Evolutionary conservation across 2,329 filamentous ascomycete genomes (phyloP).

Genomic region (Botrytis tulipae): DNA sequence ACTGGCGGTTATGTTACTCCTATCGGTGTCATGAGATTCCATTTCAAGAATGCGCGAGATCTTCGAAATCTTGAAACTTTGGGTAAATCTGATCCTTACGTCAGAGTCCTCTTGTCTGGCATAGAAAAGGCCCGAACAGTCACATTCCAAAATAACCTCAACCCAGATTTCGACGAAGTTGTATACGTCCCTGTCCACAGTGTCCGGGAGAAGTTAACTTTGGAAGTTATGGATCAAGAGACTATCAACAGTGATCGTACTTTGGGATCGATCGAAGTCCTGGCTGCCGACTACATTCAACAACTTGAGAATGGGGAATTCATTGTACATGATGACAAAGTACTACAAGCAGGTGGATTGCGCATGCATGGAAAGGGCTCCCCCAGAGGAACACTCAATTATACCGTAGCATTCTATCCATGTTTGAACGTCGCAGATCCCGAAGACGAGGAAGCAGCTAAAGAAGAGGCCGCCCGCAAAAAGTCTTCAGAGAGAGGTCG

Average conservation of each 20-base stretch:
- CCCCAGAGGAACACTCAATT: slow-evolving; percentile 77
- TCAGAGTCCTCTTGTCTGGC: slow-evolving; percentile 81
- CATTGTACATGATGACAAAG: slow-evolving; percentile 73
- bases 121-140: slow-evolving; percentile 90
- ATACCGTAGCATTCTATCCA: slow-evolving; percentile 86
- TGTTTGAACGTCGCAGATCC: slow-evolving; percentile 85
- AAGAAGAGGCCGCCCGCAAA: slow-evolving; percentile 48
- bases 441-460: slow-evolving; percentile 82
- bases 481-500: slow-evolving; percentile 31
- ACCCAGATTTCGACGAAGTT: slow-evolving; percentile 94
- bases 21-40: slow-evolving; percentile 91
- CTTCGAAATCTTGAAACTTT: slow-evolving; percentile 91
- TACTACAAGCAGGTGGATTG: slow-evolving; percentile 63
- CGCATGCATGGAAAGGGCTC: slow-evolving; percentile 70
- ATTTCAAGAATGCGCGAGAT: slow-evolving; percentile 79
- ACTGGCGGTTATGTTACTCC: slow-evolving; percentile 90
- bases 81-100: slow-evolving; percentile 96
- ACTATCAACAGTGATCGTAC: slow-evolving; percentile 87
- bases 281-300: slow-evolving; percentile 72
- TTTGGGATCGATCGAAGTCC: slow-evolving; percentile 76
- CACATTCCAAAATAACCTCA: slow-evolving; percentile 92
- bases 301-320: slow-evolving; percentile 82
- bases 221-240: slow-evolving; percentile 98
- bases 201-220: slow-evolving; percentile 72
- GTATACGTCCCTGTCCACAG: slow-evolving; percentile 91